These are phyloP conservation scores for Sorghum bicolor DNA, from an alignment of 176 grass and related monocot genomes.

Conservation along the genomic window DNA sequence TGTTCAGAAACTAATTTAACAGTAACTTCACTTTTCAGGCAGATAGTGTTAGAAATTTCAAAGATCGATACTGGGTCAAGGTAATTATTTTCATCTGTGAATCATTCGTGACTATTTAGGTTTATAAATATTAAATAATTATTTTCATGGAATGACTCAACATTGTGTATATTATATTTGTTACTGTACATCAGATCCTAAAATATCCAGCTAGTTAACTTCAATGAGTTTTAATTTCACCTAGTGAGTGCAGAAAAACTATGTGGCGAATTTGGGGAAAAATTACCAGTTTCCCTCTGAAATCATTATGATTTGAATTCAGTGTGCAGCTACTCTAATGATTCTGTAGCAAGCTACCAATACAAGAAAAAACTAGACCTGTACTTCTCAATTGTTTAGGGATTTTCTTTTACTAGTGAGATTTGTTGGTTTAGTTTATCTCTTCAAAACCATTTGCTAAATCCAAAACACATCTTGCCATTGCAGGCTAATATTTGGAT, in stretches of 20 bases:
- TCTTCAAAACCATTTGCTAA: conserved; percentile 22
- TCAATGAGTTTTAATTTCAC: neutral
- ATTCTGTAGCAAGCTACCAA: neutral
- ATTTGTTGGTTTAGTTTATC: neutral
- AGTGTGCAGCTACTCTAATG: conserved; percentile 1
- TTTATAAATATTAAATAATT: neutral
- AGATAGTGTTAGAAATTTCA: conserved; percentile 60
- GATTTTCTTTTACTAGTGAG: neutral
- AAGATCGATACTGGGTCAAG: conserved; percentile 91
- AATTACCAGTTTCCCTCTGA: conserved; percentile 7
- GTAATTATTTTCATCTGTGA: conserved; percentile 44
- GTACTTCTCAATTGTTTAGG: neutral
- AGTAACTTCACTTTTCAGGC: conserved; percentile 44
- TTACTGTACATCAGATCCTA: neutral
- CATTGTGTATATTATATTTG: neutral
- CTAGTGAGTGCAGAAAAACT: neutral
- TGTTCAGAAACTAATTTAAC: conserved; percentile 8
- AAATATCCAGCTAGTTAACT: neutral
- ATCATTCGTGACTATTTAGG: neutral
- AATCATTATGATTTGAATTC: neutral
- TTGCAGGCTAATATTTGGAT: conserved; percentile 97
- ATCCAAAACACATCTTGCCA: conserved; percentile 13
- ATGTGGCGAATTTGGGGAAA: neutral
- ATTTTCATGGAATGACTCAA: neutral
- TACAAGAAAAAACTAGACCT: neutral